A percentile compares a stretch with the other conserved stretches of the same genome.
phyloP scores from a whole-genome alignment of 805 yeast genomes.

The Phaffomyces opuntiae region DNA sequence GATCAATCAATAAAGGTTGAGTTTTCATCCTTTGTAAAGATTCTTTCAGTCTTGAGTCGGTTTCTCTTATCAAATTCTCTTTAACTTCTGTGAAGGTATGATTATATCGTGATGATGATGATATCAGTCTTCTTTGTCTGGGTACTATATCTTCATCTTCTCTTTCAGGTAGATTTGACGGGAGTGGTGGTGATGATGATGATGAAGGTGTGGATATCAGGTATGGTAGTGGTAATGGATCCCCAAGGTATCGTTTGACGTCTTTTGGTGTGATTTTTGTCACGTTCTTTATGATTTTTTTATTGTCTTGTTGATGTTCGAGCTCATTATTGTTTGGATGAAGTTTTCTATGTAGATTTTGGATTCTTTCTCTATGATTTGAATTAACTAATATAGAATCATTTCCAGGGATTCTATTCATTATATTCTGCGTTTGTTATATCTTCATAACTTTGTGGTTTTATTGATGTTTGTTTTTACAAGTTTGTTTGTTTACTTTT shows the following conservation, averaged over 20 bases:
- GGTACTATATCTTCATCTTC: not conserved
- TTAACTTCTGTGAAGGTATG: not conserved
- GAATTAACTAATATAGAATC: not conserved
- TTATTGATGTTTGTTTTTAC: not conserved
- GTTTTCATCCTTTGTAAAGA: not conserved
- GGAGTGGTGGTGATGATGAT: not conserved
- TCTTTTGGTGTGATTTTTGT: not conserved
- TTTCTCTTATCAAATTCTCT: too few species aligned
- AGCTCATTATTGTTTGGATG: not conserved
- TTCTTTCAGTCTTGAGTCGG: not conserved
- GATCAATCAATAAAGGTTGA: not conserved
- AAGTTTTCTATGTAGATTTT: slow-evolving; percentile 11
- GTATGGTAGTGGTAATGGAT: slow-evolving; percentile 34
- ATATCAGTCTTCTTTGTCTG: not conserved
- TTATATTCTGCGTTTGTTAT: not conserved
- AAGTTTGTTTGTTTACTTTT: not conserved
- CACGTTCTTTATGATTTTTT: not conserved
- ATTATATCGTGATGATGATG: not conserved
- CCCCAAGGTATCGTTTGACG: slow-evolving; percentile 23
- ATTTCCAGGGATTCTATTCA: not conserved
- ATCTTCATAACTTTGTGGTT: not conserved
- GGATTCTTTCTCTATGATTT: slow-evolving; percentile 8
- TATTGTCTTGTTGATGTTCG: not conserved
- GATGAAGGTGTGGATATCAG: slow-evolving; percentile 5
- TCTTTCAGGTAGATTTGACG: too few species aligned